Conservation (phyloP, 2,329 filamentous ascomycete species). For the Claviceps sp. region DNA sequence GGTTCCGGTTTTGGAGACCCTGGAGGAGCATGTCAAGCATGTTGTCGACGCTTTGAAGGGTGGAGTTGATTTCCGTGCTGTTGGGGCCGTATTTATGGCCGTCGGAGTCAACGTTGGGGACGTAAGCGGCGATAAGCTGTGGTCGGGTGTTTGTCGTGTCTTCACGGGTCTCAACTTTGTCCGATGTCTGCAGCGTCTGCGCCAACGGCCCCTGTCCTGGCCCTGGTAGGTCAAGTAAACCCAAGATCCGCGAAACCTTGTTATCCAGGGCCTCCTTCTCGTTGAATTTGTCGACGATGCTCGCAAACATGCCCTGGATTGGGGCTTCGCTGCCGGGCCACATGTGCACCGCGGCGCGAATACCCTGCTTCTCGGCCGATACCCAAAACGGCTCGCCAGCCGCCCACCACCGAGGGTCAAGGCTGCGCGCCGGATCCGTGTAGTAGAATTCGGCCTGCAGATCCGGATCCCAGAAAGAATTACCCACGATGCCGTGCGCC, state of each 20-base stretch:
- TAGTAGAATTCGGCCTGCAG: constrained; percentile 75
- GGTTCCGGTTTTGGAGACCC: constrained; percentile 66
- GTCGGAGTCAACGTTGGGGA: constrained; percentile 79
- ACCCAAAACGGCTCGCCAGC: constrained; percentile 82
- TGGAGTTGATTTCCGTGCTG: constrained; percentile 74
- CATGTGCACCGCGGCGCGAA: constrained; percentile 84
- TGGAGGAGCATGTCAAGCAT: constrained; percentile 69
- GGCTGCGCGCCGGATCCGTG: constrained; percentile 59
- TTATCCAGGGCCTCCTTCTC: constrained; percentile 56
- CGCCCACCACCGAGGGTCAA: constrained; percentile 86
- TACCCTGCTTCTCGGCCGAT: constrained; percentile 71
- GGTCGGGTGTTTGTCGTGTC: constrained; percentile 49
- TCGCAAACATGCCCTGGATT: constrained; percentile 60
- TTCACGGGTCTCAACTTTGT: neutral
- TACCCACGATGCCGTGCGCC: constrained; percentile 83
- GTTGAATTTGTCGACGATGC: constrained; percentile 76
- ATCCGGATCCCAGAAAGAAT: constrained; percentile 82
- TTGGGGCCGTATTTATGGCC: constrained; percentile 88
- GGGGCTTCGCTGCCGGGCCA: constrained; percentile 94
- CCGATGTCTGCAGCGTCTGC: neutral
- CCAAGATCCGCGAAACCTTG: constrained; percentile 69
- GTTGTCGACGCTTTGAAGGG: constrained; percentile 64
- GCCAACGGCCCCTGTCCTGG: constrained; percentile 37
- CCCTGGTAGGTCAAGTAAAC: constrained; percentile 74
- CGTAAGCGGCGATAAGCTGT: constrained; percentile 87